A percentile compares a stretch with the other conserved stretches of the same genome.
Evolutionary conservation across 495 filamentous ascomycete species (phyloP).

Genomic region (Penicillium pancosmium): DNA sequence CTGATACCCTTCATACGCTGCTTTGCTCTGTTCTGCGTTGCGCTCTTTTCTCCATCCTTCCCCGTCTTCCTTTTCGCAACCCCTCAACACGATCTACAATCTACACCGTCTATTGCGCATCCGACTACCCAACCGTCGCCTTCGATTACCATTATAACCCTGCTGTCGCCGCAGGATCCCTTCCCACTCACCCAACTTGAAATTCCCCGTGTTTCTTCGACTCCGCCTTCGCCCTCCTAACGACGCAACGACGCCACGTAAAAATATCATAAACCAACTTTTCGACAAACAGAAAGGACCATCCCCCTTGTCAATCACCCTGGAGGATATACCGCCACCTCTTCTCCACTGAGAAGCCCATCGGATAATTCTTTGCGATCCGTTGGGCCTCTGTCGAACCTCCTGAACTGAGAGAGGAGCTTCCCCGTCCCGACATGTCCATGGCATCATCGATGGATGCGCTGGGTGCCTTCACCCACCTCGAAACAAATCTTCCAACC

Average conservation of each 20-base stretch:
- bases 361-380: slow-evolving; percentile 3
- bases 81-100: slow-evolving; percentile 9
- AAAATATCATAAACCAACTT: background rate
- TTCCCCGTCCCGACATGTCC: slow-evolving; percentile 16
- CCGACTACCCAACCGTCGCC: background rate
- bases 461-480: slow-evolving; percentile 59
- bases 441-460: slow-evolving; percentile 58
- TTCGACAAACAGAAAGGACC: background rate
- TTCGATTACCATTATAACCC: background rate
- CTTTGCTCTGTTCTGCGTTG: background rate
- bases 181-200: background rate
- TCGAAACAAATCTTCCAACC: slow-evolving; percentile 61
- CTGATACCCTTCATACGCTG: slow-evolving; percentile 4
- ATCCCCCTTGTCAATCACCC: background rate
- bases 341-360: slow-evolving; percentile 5
- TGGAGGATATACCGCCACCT: background rate
- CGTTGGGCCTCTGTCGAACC: slow-evolving; percentile 6
- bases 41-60: slow-evolving; percentile 21
- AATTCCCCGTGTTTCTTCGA: slow-evolving; percentile 3
- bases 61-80: slow-evolving; percentile 12
- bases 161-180: background rate
- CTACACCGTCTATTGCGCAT: slow-evolving; percentile 21
- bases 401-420: background rate
- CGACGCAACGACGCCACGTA: slow-evolving; percentile 32
- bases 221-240: slow-evolving; percentile 26